Evolutionary conservation across 2,329 filamentous ascomycete genomes (phyloP).

Genomic region (Pseudocercospora crystallina): DNA sequence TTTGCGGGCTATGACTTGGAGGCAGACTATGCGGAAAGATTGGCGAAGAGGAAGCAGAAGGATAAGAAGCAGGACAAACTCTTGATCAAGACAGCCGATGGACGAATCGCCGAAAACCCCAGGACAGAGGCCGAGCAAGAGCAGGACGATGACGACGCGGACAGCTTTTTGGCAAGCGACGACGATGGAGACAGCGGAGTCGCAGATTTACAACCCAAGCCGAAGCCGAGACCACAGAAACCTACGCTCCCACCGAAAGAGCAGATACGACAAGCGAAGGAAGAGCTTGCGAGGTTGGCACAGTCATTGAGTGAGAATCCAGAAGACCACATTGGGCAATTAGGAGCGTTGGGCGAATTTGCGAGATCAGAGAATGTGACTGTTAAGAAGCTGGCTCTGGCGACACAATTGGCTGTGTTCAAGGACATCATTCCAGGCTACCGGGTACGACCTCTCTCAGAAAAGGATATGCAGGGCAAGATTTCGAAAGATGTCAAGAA

Average conservation of each 20-base stretch:
- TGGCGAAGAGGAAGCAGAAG: constrained; percentile 69
- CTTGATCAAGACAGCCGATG: constrained; percentile 83
- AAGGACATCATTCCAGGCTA: constrained; percentile 97
- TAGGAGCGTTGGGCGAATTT: constrained; percentile 75
- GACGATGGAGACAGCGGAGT: constrained; percentile 46
- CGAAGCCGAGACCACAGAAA: constrained; percentile 45
- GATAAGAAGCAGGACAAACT: constrained; percentile 70
- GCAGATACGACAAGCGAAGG: constrained; percentile 83
- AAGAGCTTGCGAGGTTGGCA: constrained; percentile 84
- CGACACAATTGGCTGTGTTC: constrained; percentile 85
- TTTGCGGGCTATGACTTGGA: constrained; percentile 80
- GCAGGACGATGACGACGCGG: constrained; percentile 53
- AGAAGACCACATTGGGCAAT: constrained; percentile 79
- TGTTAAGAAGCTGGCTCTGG: constrained; percentile 82
- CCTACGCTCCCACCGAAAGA: constrained; percentile 71
- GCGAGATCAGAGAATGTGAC: constrained; percentile 67
- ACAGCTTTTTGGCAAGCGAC: constrained; percentile 62
- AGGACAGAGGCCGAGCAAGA: constrained; percentile 42
- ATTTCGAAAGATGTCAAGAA: constrained; percentile 88
- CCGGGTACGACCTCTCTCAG: constrained; percentile 77
- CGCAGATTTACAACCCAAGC: constrained; percentile 49
- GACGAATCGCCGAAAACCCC: constrained; percentile 59
- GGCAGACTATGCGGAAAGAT: constrained; percentile 81
- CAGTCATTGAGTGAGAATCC: constrained; percentile 83
- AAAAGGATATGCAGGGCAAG: constrained; percentile 73